These are phyloP conservation scores for Ceraceosorus bombacis DNA, from an alignment of 1,284 basidiomycete genomes.

Conservation along the genomic window DNA sequence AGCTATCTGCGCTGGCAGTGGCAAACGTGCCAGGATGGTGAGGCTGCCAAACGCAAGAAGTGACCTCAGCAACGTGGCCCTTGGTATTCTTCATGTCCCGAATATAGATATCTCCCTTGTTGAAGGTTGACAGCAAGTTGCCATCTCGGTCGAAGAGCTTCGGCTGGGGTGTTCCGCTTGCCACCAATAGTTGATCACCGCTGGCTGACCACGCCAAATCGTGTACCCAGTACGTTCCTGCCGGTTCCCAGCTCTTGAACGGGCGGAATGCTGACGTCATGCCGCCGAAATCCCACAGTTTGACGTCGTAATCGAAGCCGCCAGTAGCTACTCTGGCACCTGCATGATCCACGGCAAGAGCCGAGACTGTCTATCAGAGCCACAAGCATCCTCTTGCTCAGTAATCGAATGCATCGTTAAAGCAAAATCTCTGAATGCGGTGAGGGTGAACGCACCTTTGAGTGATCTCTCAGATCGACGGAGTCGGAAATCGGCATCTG, in stretches of 20 bases:
- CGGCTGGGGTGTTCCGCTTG: constrained; percentile 79
- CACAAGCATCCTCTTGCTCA: too few species aligned
- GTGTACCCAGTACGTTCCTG: constrained; percentile 63
- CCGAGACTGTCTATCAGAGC: constrained; percentile 65
- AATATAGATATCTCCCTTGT: constrained; percentile 95
- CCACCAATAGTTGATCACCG: constrained; percentile 36
- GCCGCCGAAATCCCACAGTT: constrained; percentile 98
- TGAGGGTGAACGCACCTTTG: constrained; percentile 1
- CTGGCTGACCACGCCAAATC: constrained; percentile 28
- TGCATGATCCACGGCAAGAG: constrained; percentile 80
- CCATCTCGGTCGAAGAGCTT: constrained; percentile 65
- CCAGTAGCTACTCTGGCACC: constrained; percentile 86
- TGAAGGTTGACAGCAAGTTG: constrained; percentile 49
- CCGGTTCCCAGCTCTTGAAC: constrained; percentile 90
- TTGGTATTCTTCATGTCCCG: constrained; percentile 95
- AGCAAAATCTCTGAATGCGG: too few species aligned
- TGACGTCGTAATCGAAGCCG: constrained; percentile 91
- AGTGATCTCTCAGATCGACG: constrained; percentile 6
- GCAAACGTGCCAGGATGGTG: constrained; percentile 73
- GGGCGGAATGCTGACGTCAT: constrained; percentile 80
- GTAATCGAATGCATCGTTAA: too few species aligned
- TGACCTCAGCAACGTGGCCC: constrained; percentile 87
- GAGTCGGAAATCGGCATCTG: constrained; percentile 1
- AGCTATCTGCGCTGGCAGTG: constrained; percentile 88
- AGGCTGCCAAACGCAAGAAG: constrained; percentile 85